Conservation (phyloP, 768 basidiomycete species). For the Rubroboletus pulcherrimus region DNA sequence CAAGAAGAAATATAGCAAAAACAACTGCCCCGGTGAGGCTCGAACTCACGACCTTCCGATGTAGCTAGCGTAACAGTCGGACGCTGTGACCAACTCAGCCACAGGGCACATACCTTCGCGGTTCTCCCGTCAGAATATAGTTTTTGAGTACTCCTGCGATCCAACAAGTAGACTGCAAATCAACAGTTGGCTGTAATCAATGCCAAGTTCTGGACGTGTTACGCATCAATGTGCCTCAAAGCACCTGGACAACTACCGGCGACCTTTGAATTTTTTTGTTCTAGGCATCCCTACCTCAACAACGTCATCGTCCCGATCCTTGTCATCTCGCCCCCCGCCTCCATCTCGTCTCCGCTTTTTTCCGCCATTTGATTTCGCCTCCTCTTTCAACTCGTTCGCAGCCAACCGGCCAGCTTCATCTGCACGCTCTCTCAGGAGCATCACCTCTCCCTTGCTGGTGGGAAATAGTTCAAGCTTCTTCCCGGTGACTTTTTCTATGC, state of each 20-base stretch:
- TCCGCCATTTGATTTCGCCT: slow-evolving; percentile 48
- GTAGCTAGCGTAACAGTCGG: slow-evolving; percentile 55
- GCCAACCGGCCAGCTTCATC: slow-evolving; percentile 81
- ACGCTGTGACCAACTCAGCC: slow-evolving; percentile 78
- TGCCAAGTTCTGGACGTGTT: neutral
- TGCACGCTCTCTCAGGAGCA: slow-evolving; percentile 82
- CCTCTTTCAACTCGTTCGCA: slow-evolving; percentile 77
- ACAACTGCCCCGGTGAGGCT: slow-evolving; percentile 57
- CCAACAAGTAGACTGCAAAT: neutral
- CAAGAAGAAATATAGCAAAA: neutral
- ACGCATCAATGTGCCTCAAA: neutral
- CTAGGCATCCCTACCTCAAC: slow-evolving; percentile 86
- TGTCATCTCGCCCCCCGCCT: slow-evolving; percentile 61
- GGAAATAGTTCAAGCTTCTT: slow-evolving; percentile 91
- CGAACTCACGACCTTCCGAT: slow-evolving; percentile 71
- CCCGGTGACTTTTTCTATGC: slow-evolving; percentile 88
- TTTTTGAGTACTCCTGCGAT: neutral
- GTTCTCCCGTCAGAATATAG: too few species aligned
- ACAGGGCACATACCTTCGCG: slow-evolving; percentile 47
- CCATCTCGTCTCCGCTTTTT: slow-evolving; percentile 48
- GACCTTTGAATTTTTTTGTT: slow-evolving; percentile 52
- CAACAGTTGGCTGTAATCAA: neutral
- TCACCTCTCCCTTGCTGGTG: slow-evolving; percentile 84
- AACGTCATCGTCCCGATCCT: slow-evolving; percentile 89
- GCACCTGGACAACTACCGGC: slow-evolving; percentile 27